A percentile compares a stretch with the other conserved stretches of the same genome.
Conservation (phyloP, 2,329 filamentous ascomycete genomes). For the Alternaria panax region DNA sequence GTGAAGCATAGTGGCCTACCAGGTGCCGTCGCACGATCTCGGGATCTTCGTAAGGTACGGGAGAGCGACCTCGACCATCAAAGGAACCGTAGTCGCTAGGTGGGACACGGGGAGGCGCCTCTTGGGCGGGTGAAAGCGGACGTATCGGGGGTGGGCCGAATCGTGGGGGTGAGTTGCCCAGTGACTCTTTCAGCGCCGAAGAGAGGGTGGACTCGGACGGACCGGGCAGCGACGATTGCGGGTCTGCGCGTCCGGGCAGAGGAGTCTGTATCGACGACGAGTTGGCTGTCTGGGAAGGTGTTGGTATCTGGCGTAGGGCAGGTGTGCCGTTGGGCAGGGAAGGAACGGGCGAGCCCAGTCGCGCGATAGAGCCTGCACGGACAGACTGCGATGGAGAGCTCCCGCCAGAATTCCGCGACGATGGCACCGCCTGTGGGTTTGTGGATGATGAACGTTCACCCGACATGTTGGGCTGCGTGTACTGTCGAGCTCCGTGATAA, state of each 20-base stretch:
- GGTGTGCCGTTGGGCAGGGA: conserved; percentile 55
- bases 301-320: conserved; percentile 59
- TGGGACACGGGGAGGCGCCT: conserved; percentile 60
- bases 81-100: conserved; percentile 87
- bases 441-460: conserved; percentile 31
- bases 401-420: conserved; percentile 33
- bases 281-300: conserved; percentile 55
- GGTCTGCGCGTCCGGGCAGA: conserved; percentile 67
- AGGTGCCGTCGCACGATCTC: conserved; percentile 90
- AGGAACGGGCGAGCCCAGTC: conserved; percentile 64
- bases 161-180: conserved; percentile 73
- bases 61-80: conserved; percentile 67
- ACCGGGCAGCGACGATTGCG: conserved; percentile 68
- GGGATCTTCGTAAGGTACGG: conserved; percentile 80
- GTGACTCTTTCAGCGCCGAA: conserved; percentile 79
- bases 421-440: conserved; percentile 34
- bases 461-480: conserved; percentile 27
- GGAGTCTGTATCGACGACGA: conserved; percentile 61
- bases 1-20: conserved; percentile 61
- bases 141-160: conserved; percentile 66
- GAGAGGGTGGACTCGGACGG: conserved; percentile 89
- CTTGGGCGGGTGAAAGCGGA: conserved; percentile 62
- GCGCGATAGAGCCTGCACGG: conserved; percentile 62
- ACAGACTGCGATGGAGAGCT: conserved; percentile 52
- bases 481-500: conserved; percentile 10